Percentiles rank a stretch among this genome's conserved stretches.
phyloP scores from a whole-genome alignment of 1,139 yeast species.

The Geotrichum cucujoidarum region DNA sequence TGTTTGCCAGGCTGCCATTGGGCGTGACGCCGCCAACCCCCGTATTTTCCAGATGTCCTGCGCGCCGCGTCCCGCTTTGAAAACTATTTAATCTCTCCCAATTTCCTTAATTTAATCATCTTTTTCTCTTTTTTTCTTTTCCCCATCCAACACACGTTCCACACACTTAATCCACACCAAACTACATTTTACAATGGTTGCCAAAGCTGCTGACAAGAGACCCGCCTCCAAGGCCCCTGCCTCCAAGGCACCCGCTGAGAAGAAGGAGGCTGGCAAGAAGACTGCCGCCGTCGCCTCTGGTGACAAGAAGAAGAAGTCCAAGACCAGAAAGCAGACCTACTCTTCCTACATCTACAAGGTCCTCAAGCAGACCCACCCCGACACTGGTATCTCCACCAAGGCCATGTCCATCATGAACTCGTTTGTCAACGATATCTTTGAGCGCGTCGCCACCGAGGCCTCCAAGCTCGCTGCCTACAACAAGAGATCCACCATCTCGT shows the following conservation, averaged over 20 bases:
- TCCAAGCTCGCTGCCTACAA: slow-evolving; percentile 99
- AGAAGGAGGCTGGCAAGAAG: slow-evolving; percentile 94
- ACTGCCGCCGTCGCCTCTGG: slow-evolving; percentile 59
- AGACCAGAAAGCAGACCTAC: slow-evolving; percentile 98
- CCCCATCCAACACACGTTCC: slow-evolving; percentile 14
- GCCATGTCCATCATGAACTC: slow-evolving; percentile 99
- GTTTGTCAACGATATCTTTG: slow-evolving; percentile 76
- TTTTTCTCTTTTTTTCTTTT: slow-evolving; percentile 24
- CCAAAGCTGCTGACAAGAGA: slow-evolving; percentile 86
- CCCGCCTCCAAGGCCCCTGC: slow-evolving; percentile 63
- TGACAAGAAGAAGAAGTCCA: slow-evolving; percentile 88
- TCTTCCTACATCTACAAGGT: slow-evolving; percentile 98
- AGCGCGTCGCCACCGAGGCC: slow-evolving; percentile 83
- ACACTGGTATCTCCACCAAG: slow-evolving; percentile 98
- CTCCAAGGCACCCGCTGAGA: slow-evolving; percentile 88
- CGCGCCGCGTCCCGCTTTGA: not conserved
- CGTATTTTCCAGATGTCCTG: no score
- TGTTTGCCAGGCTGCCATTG: no score
- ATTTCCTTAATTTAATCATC: slow-evolving; percentile 13
- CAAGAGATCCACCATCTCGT: slow-evolving; percentile 97
- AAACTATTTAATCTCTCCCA: slow-evolving; percentile 7
- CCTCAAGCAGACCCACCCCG: slow-evolving; percentile 98
- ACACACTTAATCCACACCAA: not conserved
- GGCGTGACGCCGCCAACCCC: no score
- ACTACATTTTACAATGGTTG: slow-evolving; percentile 57